Evolutionary conservation across 177 flowering plant genomes (phyloP).

Genomic region (Vitis hybrid): DNA sequence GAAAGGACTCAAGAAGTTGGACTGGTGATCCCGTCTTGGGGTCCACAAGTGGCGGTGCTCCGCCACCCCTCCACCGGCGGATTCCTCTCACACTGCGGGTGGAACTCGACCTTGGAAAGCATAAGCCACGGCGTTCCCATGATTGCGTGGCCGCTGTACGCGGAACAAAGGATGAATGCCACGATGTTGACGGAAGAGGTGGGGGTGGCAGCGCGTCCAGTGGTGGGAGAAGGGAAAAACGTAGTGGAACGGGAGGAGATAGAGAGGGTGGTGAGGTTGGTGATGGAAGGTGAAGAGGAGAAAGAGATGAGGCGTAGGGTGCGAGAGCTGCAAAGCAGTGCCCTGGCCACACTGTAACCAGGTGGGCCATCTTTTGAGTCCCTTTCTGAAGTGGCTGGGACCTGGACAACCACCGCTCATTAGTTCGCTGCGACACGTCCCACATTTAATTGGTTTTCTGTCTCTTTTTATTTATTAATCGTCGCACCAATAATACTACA

Average conservation of each 20-base stretch:
- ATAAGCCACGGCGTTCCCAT: conserved; percentile 39
- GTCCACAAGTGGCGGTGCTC: conserved; percentile 38
- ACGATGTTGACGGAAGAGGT: conserved; percentile 27
- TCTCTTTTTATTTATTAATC: no score
- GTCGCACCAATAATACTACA: no score
- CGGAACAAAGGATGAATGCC: conserved; percentile 49
- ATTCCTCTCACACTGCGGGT: conserved; percentile 48
- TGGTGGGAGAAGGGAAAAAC: neutral
- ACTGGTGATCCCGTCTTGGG: conserved; percentile 35
- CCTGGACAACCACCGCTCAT: conserved; percentile 9
- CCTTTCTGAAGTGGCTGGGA: conserved; percentile 6
- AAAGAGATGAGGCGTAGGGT: conserved; percentile 22
- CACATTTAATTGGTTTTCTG: no score
- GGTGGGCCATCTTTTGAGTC: conserved; percentile 32
- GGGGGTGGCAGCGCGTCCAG: conserved; percentile 26
- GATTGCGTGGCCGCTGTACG: conserved; percentile 49
- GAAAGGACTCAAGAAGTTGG: conserved; percentile 27
- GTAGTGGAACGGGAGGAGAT: conserved; percentile 31
- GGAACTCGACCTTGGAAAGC: conserved; percentile 51
- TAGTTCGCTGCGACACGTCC: neutral
- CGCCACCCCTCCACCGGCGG: conserved; percentile 34
- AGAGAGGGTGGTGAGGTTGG: conserved; percentile 33
- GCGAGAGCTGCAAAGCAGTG: conserved; percentile 20
- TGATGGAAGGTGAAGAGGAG: conserved; percentile 39
- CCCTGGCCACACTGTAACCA: conserved; percentile 1